Evolutionary conservation across 176 grass and related monocot genomes (phyloP).

Genomic region (Zea mays): DNA sequence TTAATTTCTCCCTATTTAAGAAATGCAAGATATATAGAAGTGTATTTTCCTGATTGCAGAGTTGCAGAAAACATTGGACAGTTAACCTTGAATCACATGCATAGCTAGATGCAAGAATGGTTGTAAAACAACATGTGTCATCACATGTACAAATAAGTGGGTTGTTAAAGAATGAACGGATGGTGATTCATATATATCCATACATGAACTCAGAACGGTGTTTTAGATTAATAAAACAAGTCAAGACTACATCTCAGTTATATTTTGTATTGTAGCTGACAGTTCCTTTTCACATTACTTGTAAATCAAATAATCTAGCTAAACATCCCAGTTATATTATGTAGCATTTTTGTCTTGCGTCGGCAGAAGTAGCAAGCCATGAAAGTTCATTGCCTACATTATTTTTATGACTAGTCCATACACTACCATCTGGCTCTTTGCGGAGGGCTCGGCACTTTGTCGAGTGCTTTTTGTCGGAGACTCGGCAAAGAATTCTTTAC

Average conservation of each 20-base stretch:
- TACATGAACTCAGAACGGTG: neutral
- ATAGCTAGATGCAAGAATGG: neutral
- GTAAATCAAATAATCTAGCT: too few relatives aligned
- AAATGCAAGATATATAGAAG: neutral
- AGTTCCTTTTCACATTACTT: too few relatives aligned
- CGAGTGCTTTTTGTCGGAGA: too few relatives aligned
- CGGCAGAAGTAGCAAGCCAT: too few relatives aligned
- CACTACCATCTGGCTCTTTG: too few relatives aligned
- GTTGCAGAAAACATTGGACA: neutral
- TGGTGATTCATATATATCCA: neutral
- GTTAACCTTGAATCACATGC: constrained; percentile 1
- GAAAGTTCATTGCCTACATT: too few relatives aligned
- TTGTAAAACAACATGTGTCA: neutral
- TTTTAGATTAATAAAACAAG: neutral
- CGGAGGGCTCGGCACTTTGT: too few relatives aligned
- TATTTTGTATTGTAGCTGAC: too few relatives aligned
- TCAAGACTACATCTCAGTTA: neutral
- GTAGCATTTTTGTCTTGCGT: too few relatives aligned
- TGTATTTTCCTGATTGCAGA: neutral
- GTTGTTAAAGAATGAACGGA: neutral
- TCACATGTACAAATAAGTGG: neutral
- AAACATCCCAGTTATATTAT: too few relatives aligned
- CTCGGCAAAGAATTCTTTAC: too few relatives aligned
- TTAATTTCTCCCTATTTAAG: neutral
- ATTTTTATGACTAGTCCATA: too few relatives aligned